phyloP scores from a whole-genome alignment of 2,329 filamentous ascomycete genomes.

The Periconia macrospinosa region DNA sequence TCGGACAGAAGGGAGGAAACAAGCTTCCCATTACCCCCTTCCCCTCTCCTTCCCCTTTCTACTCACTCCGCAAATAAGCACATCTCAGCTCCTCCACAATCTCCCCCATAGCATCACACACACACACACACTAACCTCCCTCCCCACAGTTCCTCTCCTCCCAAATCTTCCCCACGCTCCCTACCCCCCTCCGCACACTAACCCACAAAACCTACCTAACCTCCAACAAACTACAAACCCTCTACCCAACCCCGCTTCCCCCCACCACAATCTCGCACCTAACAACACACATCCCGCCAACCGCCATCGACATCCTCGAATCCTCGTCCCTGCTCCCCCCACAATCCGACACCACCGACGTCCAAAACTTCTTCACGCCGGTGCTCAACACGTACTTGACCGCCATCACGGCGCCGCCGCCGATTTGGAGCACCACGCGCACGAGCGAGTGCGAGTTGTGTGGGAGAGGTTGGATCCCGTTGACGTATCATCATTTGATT shows the following conservation, averaged over 20 bases:
- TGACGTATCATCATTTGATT: slow-evolving; percentile 86
- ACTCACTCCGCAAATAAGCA: too few relatives aligned
- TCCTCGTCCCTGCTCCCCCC: slow-evolving; percentile 66
- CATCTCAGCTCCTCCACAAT: too few relatives aligned
- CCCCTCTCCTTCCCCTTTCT: too few relatives aligned
- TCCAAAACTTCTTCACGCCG: slow-evolving; percentile 62
- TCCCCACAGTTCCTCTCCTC: slow-evolving; percentile 66
- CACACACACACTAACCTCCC: background rate
- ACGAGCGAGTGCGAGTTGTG: slow-evolving; percentile 71
- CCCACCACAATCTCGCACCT: slow-evolving; percentile 54
- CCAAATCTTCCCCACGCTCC: slow-evolving; percentile 69
- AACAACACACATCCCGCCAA: slow-evolving; percentile 56
- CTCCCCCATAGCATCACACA: background rate
- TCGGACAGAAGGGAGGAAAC: too few relatives aligned
- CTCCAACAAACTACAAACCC: slow-evolving; percentile 52
- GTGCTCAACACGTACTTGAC: slow-evolving; percentile 66
- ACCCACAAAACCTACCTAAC: slow-evolving; percentile 61
- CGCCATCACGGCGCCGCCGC: slow-evolving; percentile 62
- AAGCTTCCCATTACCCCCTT: too few relatives aligned
- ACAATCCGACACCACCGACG: slow-evolving; percentile 38
- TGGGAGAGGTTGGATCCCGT: slow-evolving; percentile 69
- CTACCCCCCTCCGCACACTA: slow-evolving; percentile 61
- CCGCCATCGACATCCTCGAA: slow-evolving; percentile 66
- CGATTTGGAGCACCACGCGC: slow-evolving; percentile 62
- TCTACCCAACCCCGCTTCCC: slow-evolving; percentile 62